Evolutionary conservation across 768 basidiomycete genomes (phyloP), one percentile per base, ranked within the genome.

Genomic region (Lepiota brunneoincarnata): DNA sequence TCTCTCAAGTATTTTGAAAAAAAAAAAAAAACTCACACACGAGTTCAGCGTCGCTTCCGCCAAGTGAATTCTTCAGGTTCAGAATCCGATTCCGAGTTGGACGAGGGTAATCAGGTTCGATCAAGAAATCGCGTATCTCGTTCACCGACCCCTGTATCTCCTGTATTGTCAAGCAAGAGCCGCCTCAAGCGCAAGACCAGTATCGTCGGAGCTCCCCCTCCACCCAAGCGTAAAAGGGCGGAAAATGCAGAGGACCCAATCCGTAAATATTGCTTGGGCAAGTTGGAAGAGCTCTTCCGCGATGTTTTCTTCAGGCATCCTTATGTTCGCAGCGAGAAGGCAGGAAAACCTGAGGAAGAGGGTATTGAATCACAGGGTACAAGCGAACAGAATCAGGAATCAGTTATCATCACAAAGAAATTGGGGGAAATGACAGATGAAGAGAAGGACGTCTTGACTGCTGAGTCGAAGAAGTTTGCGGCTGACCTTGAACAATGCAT

Each of bases 181-280:
- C 61, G 64, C 18, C 64, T 78, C 18, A 88, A 87, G 67, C 81
- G 89, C 59, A 87, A 85, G 64, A 75, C 70, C 10, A 68, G 69
- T n/a, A 61, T 64, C 2, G 64, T 71, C 9, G 54, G 57, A 11
- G 42, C 51, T 2, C 66, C 67, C 6, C 40, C 65, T 12, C 62
- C 65, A 18, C 57, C 61, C 6, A 63, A 63, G 31, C 54, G 56
- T 23, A 51, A 57, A 36, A 61, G 47, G 43, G 37, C 50, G 5
- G 66, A 67, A 36, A 70, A 72, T 11, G 69, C 72, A 5, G 86
- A 86, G n/a, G 91, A 93, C 61, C 82, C 88, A 7, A 77, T 82
- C 0, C 78, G 91, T 58, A 91, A 85, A 64, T 93, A 91, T 60
- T 93, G 91, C 67, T 73, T 89, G 45, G 78, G 79, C 12, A 91